A percentile compares a stretch with the other conserved stretches of the same genome.
These are phyloP conservation scores for Lichina pygmaea DNA, from an alignment of 495 filamentous ascomycete genomes.

Conservation along the genomic window DNA sequence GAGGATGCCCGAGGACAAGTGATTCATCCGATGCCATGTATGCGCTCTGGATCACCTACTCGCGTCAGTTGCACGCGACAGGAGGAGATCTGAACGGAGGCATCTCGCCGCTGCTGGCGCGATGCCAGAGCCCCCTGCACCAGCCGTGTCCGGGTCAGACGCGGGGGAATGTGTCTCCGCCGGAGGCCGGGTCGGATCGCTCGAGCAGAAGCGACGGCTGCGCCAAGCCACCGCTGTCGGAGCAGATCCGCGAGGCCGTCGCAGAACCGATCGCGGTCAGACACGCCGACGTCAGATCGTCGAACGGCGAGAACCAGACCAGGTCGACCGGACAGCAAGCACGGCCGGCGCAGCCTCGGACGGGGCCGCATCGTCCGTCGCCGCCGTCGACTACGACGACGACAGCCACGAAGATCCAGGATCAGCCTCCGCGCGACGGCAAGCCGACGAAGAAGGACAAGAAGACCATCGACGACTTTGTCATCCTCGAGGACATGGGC, in stretches of 20 bases:
- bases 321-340: background rate
- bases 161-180: constrained; percentile 10
- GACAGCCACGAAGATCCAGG: constrained; percentile 11
- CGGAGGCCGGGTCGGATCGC: constrained; percentile 22
- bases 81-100: constrained; percentile 4
- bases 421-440: constrained; percentile 4
- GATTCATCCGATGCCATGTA: constrained; percentile 37
- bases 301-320: background rate
- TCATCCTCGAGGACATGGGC: constrained; percentile 92
- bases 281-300: constrained; percentile 19
- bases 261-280: constrained; percentile 11
- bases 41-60: constrained; percentile 93
- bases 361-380: no score
- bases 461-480: constrained; percentile 72
- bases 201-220: background rate
- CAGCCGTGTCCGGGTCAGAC: constrained; percentile 61
- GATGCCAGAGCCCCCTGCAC: constrained; percentile 35
- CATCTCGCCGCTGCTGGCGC: constrained; percentile 28
- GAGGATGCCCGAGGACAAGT: constrained; percentile 11
- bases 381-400: background rate
- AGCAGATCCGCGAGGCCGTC: constrained; percentile 43
- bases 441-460: constrained; percentile 16
- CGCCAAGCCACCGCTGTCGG: constrained; percentile 31
- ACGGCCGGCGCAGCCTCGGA: no score
- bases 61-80: constrained; percentile 61